A percentile compares a stretch with the other conserved stretches of the same genome.
These are phyloP conservation scores for Saprolegnia diclina DNA, from an alignment of 352 stramenopile genomes.

Conservation along the genomic window DNA sequence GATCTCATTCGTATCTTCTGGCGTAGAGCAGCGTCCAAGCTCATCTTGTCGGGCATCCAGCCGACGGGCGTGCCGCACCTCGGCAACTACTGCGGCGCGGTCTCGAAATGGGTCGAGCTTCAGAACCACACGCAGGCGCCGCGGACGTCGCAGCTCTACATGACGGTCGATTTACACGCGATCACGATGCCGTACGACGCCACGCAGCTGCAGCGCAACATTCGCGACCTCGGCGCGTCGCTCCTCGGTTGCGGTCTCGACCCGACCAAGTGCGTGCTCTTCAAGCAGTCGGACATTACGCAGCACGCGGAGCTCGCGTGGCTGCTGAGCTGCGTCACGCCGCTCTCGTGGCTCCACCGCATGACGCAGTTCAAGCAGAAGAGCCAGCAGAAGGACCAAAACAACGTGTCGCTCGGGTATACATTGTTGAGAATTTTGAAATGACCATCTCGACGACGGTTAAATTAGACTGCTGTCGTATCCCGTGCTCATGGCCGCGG, in stretches of 20 bases:
- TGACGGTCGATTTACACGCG: conserved; percentile 96
- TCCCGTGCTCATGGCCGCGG: conserved; percentile 97
- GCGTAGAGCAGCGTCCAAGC: conserved; percentile 24
- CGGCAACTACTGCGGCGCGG: conserved; percentile 98
- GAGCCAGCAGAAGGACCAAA: conserved; percentile 55
- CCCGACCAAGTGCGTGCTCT: conserved; percentile 60
- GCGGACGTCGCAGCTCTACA: conserved; percentile 40
- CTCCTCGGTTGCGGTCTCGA: conserved; percentile 93
- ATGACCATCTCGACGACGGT: conserved; percentile 32
- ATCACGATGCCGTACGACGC: conserved; percentile 96
- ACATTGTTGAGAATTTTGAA: neutral
- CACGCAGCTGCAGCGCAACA: conserved; percentile 78
- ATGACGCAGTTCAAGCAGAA: conserved; percentile 99
- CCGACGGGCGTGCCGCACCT: conserved; percentile 97
- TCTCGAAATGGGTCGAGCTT: conserved; percentile 96
- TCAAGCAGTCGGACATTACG: conserved; percentile 73
- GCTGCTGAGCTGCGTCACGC: conserved; percentile 96
- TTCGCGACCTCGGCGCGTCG: conserved; percentile 87
- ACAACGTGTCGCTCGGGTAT: conserved; percentile 36
- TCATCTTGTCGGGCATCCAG: conserved; percentile 96
- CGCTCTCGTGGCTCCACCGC: conserved; percentile 96
- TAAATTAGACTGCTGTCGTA: conserved; percentile 98
- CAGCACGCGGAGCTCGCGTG: conserved; percentile 95
- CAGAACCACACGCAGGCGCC: conserved; percentile 50
- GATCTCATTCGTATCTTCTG: too few relatives aligned